Evolutionary conservation across 1,284 basidiomycete genomes (phyloP), one percentile per base, ranked within the genome.

Genomic region (Tilletia horrida): DNA sequence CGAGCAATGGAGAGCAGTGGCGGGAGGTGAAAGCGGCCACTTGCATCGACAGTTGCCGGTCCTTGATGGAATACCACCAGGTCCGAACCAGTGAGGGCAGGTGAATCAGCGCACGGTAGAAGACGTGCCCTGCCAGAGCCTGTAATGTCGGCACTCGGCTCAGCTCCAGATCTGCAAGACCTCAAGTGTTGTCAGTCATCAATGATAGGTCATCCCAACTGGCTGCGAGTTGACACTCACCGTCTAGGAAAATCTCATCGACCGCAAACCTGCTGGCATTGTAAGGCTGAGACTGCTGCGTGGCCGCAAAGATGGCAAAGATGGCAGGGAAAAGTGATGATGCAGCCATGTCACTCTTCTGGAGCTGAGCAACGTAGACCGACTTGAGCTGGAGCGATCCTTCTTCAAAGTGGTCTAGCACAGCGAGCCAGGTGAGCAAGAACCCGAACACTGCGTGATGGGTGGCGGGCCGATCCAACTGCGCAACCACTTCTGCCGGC

Each of bases 1-100:
- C 91, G 76, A 99, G 88, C 48, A 92, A 87, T 0, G 94, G 93
- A 0, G 94, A 95, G 84, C 95, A 93, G 83, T 92, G 85, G n/a
- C 87, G 86, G 0, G 91, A 88, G 0, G 92, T 96, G 81, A 92
- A 93, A 42, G 86, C 84, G 1, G 88, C 86, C 68, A 98, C 86
- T 2, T 89, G 85, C 43, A 87, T 86, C 21, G 89, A 89, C 1
- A 97, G 86, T 77, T 94, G 91, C 18, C 91, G 88, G 81, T 97
- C 93, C 76, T 92, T 92, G 83, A 91, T 90, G 42, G 89, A 89
- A 61, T 89, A 86, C 71, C 93, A 90, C 91, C 93, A 97, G 31
- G 85, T 85, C 64, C 93, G 88, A 7, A 80, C 74, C 18, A 73
- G 70, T 35, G 76, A 72, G 8, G 80, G 76, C 18, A 77, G 45